Base-by-base conservation (phyloP, 257 asterid genomes). In the Salvia splendens region DNA sequence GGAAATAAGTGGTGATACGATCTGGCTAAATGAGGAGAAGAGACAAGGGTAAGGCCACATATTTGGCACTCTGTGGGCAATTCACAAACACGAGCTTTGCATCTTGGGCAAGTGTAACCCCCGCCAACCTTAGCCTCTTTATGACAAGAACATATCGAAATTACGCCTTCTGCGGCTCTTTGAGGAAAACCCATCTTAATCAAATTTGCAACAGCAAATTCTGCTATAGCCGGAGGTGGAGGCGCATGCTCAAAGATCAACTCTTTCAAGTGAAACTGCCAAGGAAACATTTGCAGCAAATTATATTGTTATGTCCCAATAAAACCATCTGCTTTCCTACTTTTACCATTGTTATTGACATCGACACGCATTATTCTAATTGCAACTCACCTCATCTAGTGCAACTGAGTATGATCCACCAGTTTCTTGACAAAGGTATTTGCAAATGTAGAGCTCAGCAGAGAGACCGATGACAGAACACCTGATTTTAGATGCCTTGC, bases 181-280 rank as follows among this genome's bases (percentile, higher is more conserved):
- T 94, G 99, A 48, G 99, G 96, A 73, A 94, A 94, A 5, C 97
- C 99, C 97, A 94, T 94, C 87, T 81, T 91, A 64, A 94, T 94
- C 80, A 94, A 78, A 86, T 87, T 93, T 20, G 99, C 88, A 66
- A 85, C 64, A 51, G 99, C 96, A 64, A 91, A 91, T 79, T 94
- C 97, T 12, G 96, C 99, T 77, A 94, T 91, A n/a, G 97, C 96
- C 8, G 97, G 97, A 57, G 99, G 96, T 12, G 99, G 99, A 2
- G 96, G 97, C 4, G 97, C 99, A 67, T 88, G 92, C 75, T 94
- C 99, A 64, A 94, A 74, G 41, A 91, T 83, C 74, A 91, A 69
- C 73, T 94, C 99, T 82, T 84, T 88, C 63, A 94, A 80, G 81
- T 91, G 97, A 68, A 74, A 28, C 99, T 93, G 84, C 64, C 62